Base-by-base conservation (phyloP, 306 rosid genomes). In the Cicer judaicum region DNA sequence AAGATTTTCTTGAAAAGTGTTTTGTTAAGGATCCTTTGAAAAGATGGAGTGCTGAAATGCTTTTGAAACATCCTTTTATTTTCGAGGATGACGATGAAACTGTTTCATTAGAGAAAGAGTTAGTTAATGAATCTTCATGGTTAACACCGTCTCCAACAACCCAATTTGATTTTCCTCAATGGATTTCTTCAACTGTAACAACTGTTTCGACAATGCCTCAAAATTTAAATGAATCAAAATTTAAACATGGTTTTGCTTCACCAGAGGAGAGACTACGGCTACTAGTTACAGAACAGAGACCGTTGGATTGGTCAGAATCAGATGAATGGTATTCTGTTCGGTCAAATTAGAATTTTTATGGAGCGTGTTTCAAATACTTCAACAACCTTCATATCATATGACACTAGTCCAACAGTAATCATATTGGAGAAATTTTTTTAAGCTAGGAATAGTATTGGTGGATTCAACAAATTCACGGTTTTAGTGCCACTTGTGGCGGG, bases 21-120 rank as follows among this genome's bases (percentile, higher is more conserved):
- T 79, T 93, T 7, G 75, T 88, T 42, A 93, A 83, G 68, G 96
- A 93, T 80, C 88, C 93, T 0, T 61, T 11, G 29, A 75, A 84
- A 57, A 77, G 97, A 49, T 91, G 93, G 96, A 93, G 87, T 39
- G 97, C 97, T 0, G 96, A 93, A 72, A 88, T 84, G 97, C 92
- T 93, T 7, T 10, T 88, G 41, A 62, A 73, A 0, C 98, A 93
- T 42, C 86, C 93, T 0, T 91, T 93, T 41, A 50, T 89, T 5
- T 47, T 6, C 52, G 34, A 24, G 0, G 4, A 24, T 2, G 4
- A 24, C 0, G 43, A 39, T 8, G 71, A 66, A 15, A 48, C 62
- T 18, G 76, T 71, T 80, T 48, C 75, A 34, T 64, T 42, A 5
- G 14, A 57, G 36, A 78, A 29, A 24, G 39, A 59, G 40, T 10